phyloP scores from a whole-genome alignment of 2,329 filamentous ascomycete genomes.

The Microcyclospora pomicola region DNA sequence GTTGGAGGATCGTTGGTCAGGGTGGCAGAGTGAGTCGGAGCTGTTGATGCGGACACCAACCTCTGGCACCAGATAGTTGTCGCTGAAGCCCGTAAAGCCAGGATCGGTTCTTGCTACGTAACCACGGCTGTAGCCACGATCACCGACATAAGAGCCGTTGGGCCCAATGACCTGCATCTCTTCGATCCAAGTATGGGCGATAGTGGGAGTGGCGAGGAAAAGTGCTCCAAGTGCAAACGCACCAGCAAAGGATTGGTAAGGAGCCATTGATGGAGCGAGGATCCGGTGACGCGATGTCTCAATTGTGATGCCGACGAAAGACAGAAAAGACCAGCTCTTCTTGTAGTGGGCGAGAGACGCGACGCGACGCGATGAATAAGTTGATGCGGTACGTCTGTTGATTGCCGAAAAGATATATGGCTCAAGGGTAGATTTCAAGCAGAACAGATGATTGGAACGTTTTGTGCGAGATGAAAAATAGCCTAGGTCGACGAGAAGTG shows the following conservation, averaged over 20 bases:
- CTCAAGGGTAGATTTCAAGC: too few relatives aligned
- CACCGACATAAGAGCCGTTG: conserved; percentile 59
- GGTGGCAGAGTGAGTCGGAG: conserved; percentile 48
- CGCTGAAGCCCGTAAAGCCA: conserved; percentile 40
- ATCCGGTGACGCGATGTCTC: too few relatives aligned
- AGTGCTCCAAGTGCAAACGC: conserved; percentile 10
- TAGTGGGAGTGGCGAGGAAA: conserved; percentile 11
- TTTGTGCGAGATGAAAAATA: too few relatives aligned
- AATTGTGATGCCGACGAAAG: too few relatives aligned
- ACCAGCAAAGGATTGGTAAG: background rate
- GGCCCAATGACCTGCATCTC: conserved; percentile 54
- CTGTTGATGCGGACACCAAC: conserved; percentile 35
- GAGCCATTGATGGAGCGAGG: background rate
- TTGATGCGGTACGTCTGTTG: too few relatives aligned
- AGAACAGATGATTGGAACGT: too few relatives aligned
- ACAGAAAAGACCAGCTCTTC: too few relatives aligned
- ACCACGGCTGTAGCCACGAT: conserved; percentile 61
- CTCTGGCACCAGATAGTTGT: conserved; percentile 51
- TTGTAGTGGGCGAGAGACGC: too few relatives aligned
- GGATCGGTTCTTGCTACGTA: conserved; percentile 45
- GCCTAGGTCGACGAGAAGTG: too few relatives aligned
- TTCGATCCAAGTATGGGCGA: conserved; percentile 74
- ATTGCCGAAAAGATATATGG: too few relatives aligned
- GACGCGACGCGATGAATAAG: too few relatives aligned
- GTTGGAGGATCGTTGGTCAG: conserved; percentile 45